phyloP scores from a whole-genome alignment of 495 filamentous ascomycete species.

The Aspergillus baeticus region DNA sequence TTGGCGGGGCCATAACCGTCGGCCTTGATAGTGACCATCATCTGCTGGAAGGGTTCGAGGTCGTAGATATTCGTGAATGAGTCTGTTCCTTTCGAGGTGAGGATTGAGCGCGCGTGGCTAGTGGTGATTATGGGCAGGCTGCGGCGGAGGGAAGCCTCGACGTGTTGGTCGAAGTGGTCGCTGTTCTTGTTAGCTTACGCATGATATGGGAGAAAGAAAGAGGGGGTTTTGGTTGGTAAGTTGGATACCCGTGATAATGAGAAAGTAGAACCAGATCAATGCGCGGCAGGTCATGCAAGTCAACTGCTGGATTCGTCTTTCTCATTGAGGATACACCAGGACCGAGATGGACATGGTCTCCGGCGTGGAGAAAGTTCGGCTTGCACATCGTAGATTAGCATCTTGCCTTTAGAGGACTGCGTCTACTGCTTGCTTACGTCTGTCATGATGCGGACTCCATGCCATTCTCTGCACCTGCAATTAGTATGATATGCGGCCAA shows the following conservation, averaged over 20 bases:
- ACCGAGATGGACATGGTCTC: constrained; percentile 67
- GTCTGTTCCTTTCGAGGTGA: constrained; percentile 43
- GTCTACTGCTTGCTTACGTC: too few species aligned
- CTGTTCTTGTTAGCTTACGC: constrained; percentile 25
- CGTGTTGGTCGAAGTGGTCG: constrained; percentile 63
- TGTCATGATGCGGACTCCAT: constrained; percentile 61
- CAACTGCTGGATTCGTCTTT: constrained; percentile 57
- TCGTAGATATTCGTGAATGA: constrained; percentile 54
- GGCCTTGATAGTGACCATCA: constrained; percentile 47
- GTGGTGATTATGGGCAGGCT: constrained; percentile 65
- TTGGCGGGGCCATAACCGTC: constrained; percentile 1
- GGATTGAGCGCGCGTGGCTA: constrained; percentile 56
- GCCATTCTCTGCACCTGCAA: constrained; percentile 50
- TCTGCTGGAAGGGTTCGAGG: constrained; percentile 54
- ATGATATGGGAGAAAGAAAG: too few species aligned
- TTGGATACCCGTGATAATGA: constrained; percentile 59
- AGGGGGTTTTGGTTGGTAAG: neutral
- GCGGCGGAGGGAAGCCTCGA: constrained; percentile 57
- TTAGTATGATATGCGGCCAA: too few species aligned
- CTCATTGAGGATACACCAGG: constrained; percentile 57
- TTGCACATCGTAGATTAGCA: constrained; percentile 8
- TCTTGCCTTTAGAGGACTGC: too few species aligned
- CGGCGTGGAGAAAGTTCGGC: constrained; percentile 69
- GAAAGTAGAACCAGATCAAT: constrained; percentile 62
- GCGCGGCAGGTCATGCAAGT: constrained; percentile 58